Conservation (phyloP, 2,329 filamentous ascomycete species). For the Pseudonectria foliicola region DNA sequence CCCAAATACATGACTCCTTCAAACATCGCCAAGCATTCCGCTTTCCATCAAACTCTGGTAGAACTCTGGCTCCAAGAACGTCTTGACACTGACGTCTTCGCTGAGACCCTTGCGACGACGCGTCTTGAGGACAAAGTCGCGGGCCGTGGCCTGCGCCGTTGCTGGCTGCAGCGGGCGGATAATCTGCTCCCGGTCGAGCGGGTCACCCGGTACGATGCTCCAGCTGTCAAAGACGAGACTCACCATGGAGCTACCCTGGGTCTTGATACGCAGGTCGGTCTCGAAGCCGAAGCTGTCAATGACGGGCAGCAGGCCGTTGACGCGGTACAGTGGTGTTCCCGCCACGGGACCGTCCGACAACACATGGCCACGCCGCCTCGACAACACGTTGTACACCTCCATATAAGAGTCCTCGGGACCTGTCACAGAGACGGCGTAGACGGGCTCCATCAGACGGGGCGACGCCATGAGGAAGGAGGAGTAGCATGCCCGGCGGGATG, state of each 20-base stretch:
- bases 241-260: conserved; percentile 84
- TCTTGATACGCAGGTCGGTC: conserved; percentile 93
- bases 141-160: conserved; percentile 76
- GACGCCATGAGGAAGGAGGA: conserved; percentile 96
- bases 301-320: conserved; percentile 85
- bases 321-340: conserved; percentile 87
- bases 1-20: conserved; percentile 5
- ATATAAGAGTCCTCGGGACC: conserved; percentile 84
- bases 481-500: conserved; percentile 85
- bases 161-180: conserved; percentile 82
- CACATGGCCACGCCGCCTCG: conserved; percentile 83
- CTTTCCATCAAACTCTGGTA: conserved; percentile 84
- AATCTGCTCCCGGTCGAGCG: conserved; percentile 79
- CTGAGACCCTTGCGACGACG: conserved; percentile 85
- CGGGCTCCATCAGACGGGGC: conserved; percentile 91
- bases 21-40: conserved; percentile 64
- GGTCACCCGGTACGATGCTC: conserved; percentile 93
- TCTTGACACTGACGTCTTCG: conserved; percentile 92
- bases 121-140: conserved; percentile 97
- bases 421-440: conserved; percentile 89
- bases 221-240: conserved; percentile 92
- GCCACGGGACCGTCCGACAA: conserved; percentile 90
- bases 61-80: conserved; percentile 92
- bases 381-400: conserved; percentile 85
- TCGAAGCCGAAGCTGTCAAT: conserved; percentile 98